A percentile compares a stretch with the other conserved stretches of the same genome.
phyloP scores from a whole-genome alignment of 257 asterid species.

The Buddleja alternifolia region DNA sequence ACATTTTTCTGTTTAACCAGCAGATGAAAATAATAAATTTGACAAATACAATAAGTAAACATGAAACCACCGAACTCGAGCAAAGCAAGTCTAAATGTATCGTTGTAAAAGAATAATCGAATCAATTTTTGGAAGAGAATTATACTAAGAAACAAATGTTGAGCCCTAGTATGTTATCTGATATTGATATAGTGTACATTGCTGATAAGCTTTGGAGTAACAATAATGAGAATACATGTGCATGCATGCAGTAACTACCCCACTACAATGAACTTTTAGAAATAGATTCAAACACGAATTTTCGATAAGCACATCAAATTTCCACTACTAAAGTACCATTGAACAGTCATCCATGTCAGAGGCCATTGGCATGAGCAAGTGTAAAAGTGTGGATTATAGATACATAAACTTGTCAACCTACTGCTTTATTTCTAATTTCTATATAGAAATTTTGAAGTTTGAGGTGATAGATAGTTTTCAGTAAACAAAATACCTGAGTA shows the following conservation, averaged over 20 bases:
- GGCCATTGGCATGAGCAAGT: background rate
- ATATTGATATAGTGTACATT: background rate
- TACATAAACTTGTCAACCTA: background rate
- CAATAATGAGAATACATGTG: background rate
- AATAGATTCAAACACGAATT: background rate
- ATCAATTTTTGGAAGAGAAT: background rate
- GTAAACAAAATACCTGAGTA: background rate
- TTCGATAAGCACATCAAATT: slow-evolving; percentile 5
- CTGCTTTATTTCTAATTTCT: background rate
- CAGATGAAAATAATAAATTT: slow-evolving; percentile 12
- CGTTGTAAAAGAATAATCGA: background rate
- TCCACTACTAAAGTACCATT: no score
- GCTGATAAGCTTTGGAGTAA: background rate
- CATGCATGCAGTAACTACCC: background rate
- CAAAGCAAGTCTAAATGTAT: background rate
- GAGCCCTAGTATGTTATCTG: background rate
- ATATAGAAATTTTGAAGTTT: background rate
- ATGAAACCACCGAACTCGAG: background rate
- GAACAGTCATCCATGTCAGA: no score
- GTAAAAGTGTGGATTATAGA: background rate
- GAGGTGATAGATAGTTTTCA: background rate
- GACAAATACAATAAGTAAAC: background rate
- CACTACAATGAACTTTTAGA: background rate
- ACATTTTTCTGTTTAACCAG: slow-evolving; percentile 51
- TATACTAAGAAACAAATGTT: background rate